Conservation (phyloP, 306 rosid genomes). For the Glycine latifolia region DNA sequence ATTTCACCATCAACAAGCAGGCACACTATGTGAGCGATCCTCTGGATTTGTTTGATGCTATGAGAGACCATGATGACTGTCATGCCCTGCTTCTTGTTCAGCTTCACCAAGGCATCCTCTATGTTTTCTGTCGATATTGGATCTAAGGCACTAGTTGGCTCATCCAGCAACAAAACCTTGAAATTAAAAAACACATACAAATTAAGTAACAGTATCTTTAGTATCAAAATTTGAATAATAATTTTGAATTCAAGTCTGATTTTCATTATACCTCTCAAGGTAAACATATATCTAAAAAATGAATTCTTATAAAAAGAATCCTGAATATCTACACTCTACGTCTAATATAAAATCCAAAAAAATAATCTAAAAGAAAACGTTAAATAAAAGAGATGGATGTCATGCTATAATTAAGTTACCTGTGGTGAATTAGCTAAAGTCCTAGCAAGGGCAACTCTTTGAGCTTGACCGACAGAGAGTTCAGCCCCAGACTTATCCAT, state of each 20-base stretch:
- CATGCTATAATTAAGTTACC: constrained; percentile 35
- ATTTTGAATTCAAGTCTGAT: too few relatives aligned
- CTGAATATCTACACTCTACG: too few relatives aligned
- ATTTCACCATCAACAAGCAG: constrained; percentile 84
- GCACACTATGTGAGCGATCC: constrained; percentile 86
- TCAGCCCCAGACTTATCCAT: constrained; percentile 63
- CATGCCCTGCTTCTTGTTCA: constrained; percentile 74
- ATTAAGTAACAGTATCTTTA: not conserved
- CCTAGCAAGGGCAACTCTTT: constrained; percentile 95
- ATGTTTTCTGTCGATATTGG: constrained; percentile 91
- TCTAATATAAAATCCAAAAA: too few relatives aligned
- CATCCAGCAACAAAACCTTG: constrained; percentile 86
- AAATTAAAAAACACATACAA: too few relatives aligned
- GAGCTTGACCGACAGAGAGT: constrained; percentile 95
- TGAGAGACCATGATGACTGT: constrained; percentile 87
- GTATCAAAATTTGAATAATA: too few relatives aligned
- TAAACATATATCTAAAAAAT: too few relatives aligned
- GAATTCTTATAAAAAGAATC: too few relatives aligned
- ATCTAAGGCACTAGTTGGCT: constrained; percentile 95
- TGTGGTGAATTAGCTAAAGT: constrained; percentile 89
- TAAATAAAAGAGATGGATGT: not conserved
- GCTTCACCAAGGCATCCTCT: constrained; percentile 79
- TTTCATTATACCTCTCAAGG: too few relatives aligned
- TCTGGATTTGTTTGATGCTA: constrained; percentile 89
- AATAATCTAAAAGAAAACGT: too few relatives aligned